These are phyloP conservation scores for Pyricularia sp. DNA, from an alignment of 2,329 filamentous ascomycete species.

Conservation along the genomic window DNA sequence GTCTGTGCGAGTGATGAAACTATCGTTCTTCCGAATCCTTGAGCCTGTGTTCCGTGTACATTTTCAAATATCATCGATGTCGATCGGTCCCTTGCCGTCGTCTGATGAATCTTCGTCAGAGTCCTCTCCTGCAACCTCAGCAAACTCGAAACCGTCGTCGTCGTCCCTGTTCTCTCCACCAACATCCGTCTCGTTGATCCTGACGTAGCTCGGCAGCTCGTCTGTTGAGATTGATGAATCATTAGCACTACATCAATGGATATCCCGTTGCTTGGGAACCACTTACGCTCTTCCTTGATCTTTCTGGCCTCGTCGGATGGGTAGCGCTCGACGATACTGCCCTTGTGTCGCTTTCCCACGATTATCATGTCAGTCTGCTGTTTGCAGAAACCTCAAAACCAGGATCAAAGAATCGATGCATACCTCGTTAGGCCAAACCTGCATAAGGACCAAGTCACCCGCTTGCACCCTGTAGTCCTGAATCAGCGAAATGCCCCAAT, in stretches of 20 bases:
- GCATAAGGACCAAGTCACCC: background rate
- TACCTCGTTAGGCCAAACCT: constrained; percentile 1
- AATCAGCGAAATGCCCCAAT: background rate
- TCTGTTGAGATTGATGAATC: constrained; percentile 31
- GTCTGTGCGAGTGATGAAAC: background rate
- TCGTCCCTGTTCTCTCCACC: constrained; percentile 87
- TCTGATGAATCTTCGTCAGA: constrained; percentile 43
- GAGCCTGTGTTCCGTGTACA: background rate
- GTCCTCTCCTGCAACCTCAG: constrained; percentile 71
- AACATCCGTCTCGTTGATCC: constrained; percentile 99
- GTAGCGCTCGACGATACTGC: constrained; percentile 92
- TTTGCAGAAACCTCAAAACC: background rate
- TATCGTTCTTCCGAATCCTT: background rate
- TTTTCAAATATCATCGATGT: constrained; percentile 87
- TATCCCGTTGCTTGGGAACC: background rate
- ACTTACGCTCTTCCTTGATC: constrained; percentile 69
- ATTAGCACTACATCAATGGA: background rate
- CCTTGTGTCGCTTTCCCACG: constrained; percentile 46
- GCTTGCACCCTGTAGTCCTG: background rate
- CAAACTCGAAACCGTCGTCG: constrained; percentile 97
- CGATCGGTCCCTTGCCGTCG: constrained; percentile 61
- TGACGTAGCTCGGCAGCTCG: constrained; percentile 91
- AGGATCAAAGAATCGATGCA: background rate
- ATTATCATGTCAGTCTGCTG: background rate
- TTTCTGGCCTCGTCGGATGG: constrained; percentile 89